Conservation (phyloP, 345 rosid species). For the Salix purpurea region DNA sequence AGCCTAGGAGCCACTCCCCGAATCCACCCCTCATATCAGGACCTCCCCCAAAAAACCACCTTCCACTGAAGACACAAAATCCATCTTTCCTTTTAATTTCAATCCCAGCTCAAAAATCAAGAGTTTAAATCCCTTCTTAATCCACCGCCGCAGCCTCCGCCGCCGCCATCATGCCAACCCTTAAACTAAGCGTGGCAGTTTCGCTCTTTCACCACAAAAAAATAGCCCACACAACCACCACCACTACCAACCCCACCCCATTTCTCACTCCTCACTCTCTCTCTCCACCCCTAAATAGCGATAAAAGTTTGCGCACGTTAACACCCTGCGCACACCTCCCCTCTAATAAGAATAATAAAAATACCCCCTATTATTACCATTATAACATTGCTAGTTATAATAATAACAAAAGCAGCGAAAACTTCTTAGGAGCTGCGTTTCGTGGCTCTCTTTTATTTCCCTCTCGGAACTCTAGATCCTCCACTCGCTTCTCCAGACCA, state of each 20-base stretch:
- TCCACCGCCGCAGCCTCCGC: neutral
- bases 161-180: neutral
- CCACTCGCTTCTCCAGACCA: slow-evolving; percentile 10
- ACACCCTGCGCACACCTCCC: slow-evolving; percentile 4
- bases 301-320: slow-evolving; percentile 18
- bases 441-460: neutral
- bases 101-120: neutral
- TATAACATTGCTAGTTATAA: neutral
- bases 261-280: neutral
- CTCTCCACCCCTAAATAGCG: neutral
- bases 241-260: neutral
- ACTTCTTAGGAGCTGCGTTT: slow-evolving; percentile 12
- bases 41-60: neutral
- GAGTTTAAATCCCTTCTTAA: neutral
- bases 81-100: neutral
- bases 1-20: neutral
- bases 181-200: slow-evolving; percentile 5
- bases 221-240: neutral
- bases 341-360: neutral
- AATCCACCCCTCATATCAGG: neutral
- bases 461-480: neutral
- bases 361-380: neutral
- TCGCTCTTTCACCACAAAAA: neutral
- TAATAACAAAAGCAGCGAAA: neutral
- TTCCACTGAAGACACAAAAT: neutral